Percentiles rank a stretch among this genome's conserved stretches.
These are phyloP conservation scores for Selenicereus undatus DNA, from an alignment of 148 eudicot genomes.

Conservation along the genomic window DNA sequence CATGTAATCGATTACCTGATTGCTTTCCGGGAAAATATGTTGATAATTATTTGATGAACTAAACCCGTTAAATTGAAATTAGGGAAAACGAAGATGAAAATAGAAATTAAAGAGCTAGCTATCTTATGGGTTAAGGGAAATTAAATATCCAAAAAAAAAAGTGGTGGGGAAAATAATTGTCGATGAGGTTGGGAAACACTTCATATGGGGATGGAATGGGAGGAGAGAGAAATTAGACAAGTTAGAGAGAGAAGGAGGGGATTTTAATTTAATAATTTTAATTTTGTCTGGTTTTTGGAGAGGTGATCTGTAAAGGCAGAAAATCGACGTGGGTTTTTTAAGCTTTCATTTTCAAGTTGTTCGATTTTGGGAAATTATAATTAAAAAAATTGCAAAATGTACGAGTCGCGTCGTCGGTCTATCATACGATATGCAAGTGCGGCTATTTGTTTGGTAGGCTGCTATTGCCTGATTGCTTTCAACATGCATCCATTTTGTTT, in stretches of 20 bases:
- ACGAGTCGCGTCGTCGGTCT: constrained; percentile 16
- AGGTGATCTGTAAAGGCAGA: constrained; percentile 28
- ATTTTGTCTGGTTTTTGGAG: constrained; percentile 24
- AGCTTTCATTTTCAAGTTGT: constrained; percentile 6
- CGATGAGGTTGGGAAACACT: constrained; percentile 1
- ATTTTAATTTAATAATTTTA: constrained; percentile 4
- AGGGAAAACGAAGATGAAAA: constrained; percentile 13
- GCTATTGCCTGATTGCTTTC: neutral
- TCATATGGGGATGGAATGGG: constrained; percentile 4
- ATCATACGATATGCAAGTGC: constrained; percentile 15
- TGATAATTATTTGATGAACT: too few species aligned
- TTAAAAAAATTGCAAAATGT: neutral
- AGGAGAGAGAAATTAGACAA: neutral
- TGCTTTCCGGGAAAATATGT: too few species aligned
- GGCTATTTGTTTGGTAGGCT: neutral
- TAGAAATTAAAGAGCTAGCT: neutral
- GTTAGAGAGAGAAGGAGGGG: neutral
- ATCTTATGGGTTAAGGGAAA: constrained; percentile 26
- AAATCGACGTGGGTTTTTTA: constrained; percentile 25
- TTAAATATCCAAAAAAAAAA: neutral
- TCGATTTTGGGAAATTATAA: neutral
- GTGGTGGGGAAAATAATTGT: neutral
- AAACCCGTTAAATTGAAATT: neutral
- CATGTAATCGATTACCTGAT: too few species aligned
- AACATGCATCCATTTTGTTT: neutral